Conservation (phyloP, 805 yeast genomes). For the Yarrowia keelungensis region DNA sequence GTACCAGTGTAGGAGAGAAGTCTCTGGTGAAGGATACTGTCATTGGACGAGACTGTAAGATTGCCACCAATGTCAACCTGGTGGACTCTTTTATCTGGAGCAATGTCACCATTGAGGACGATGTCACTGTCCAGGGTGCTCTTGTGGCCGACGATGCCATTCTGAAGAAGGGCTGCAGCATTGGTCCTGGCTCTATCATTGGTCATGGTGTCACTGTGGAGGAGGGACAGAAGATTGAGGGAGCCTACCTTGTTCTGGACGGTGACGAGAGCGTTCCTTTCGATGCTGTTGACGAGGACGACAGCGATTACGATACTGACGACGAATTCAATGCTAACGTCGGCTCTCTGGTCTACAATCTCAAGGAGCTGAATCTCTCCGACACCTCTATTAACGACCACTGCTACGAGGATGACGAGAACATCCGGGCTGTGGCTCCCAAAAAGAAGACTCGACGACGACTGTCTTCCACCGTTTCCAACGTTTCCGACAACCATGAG, state of each 20-base stretch:
- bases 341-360: conserved; percentile 45
- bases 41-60: conserved; percentile 83
- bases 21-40: conserved; percentile 71
- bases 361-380: conserved; percentile 48
- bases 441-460: conserved; percentile 43
- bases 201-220: conserved; percentile 78
- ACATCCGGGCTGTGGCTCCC: conserved; percentile 31
- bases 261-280: conserved; percentile 48
- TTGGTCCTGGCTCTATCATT: conserved; percentile 77
- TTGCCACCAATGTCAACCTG: conserved; percentile 78
- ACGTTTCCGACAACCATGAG: conserved; percentile 58
- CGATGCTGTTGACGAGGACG: conserved; percentile 49
- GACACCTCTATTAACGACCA: conserved; percentile 48
- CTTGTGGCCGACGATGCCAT: conserved; percentile 72
- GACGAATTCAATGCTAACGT: conserved; percentile 35
- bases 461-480: conserved; percentile 52
- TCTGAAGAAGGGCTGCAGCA: conserved; percentile 59
- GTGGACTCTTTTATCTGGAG: conserved; percentile 88
- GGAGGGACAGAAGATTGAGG: conserved; percentile 51
- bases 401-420: conserved; percentile 36
- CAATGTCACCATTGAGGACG: conserved; percentile 73
- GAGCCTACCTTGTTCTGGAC: conserved; percentile 48
- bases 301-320: conserved; percentile 40
- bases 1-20: conserved; percentile 77
- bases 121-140: conserved; percentile 62